Conservation (phyloP, 1,139 yeast species). For the Sugiyamaella japonica region DNA sequence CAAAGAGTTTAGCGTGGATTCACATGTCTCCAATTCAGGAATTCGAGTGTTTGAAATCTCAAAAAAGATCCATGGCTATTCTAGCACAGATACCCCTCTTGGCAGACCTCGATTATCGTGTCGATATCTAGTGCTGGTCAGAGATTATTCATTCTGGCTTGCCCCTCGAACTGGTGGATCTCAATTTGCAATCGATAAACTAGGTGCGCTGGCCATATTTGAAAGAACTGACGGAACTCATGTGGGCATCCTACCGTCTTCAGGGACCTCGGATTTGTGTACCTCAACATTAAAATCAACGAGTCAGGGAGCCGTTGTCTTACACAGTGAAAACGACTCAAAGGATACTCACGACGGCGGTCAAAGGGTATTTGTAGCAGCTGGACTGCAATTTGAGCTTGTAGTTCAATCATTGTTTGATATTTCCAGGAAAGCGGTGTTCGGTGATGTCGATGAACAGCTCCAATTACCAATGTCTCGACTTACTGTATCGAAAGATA, state of each 20-base stretch:
- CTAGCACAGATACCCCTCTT: conserved; percentile 4
- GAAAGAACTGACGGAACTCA: conserved; percentile 31
- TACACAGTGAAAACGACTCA: conserved; percentile 27
- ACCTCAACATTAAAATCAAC: conserved; percentile 25
- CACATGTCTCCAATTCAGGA: conserved; percentile 1
- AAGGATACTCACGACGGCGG: conserved; percentile 21
- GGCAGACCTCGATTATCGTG: conserved; percentile 2
- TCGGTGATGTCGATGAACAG: conserved; percentile 4
- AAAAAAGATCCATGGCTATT: conserved; percentile 3
- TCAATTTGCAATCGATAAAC: conserved; percentile 16
- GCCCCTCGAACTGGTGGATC: conserved; percentile 18
- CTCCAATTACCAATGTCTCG: background rate
- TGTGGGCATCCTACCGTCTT: conserved; percentile 31
- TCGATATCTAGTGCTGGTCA: conserved; percentile 10
- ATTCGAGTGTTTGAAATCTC: conserved; percentile 7
- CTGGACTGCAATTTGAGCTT: conserved; percentile 24
- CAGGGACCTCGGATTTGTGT: conserved; percentile 25
- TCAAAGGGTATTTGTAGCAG: conserved; percentile 25
- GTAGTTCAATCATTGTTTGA: conserved; percentile 22
- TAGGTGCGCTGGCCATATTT: conserved; percentile 26
- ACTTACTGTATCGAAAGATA: background rate
- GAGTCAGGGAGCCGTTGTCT: conserved; percentile 24
- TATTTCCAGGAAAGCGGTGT: conserved; percentile 1
- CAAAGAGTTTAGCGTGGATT: background rate
- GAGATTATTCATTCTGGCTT: conserved; percentile 18